phyloP scores from a whole-genome alignment of 2,329 filamentous ascomycete species.

The Rutstroemia sp. region DNA sequence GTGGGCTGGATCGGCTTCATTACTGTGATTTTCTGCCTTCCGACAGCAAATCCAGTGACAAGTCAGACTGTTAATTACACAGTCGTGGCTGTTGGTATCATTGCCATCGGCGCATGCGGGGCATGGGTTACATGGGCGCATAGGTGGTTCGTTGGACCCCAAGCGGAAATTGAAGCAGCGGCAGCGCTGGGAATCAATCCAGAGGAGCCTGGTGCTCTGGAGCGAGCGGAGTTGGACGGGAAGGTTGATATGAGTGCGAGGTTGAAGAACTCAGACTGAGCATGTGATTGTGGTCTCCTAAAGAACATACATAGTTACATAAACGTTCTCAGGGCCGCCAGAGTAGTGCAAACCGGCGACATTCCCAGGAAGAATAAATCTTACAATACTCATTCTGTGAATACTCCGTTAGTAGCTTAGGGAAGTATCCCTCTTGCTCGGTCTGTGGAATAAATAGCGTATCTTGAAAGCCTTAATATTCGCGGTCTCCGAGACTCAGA shows the following conservation, averaged over 20 bases:
- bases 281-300: background rate
- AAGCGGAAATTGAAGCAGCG: constrained; percentile 44
- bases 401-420: too few relatives aligned
- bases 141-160: constrained; percentile 49
- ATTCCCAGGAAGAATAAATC: too few relatives aligned
- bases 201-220: constrained; percentile 22
- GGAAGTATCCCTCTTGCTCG: too few relatives aligned
- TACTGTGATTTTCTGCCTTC: constrained; percentile 50
- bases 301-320: too few relatives aligned
- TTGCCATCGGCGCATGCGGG: constrained; percentile 38
- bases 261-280: background rate
- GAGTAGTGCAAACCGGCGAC: too few relatives aligned
- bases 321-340: too few relatives aligned
- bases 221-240: constrained; percentile 17
- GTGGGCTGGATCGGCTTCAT: constrained; percentile 47
- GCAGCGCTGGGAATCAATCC: constrained; percentile 41
- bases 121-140: constrained; percentile 46
- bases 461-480: too few relatives aligned
- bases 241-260: background rate
- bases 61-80: constrained; percentile 53
- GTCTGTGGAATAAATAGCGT: too few relatives aligned
- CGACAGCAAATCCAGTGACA: constrained; percentile 46
- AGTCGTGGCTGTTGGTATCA: constrained; percentile 50
- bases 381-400: too few relatives aligned
- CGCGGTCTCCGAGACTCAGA: too few relatives aligned